Percentiles rank a stretch among this genome's conserved stretches.
Conservation (phyloP, 1,284 basidiomycete species). For the Leccinum solheimii region DNA sequence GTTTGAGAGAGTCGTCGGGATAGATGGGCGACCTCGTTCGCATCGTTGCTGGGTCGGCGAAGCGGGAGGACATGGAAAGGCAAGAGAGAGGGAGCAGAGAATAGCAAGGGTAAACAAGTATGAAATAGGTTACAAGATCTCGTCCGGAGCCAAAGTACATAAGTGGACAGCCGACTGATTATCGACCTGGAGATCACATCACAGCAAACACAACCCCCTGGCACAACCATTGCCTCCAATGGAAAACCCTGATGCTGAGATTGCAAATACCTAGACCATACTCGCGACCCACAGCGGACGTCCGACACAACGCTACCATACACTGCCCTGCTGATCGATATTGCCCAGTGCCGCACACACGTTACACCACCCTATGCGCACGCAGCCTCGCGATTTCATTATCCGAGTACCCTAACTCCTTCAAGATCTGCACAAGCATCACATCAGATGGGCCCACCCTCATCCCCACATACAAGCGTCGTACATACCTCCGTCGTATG, state of each 20-base stretch:
- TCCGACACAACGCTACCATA: conserved; percentile 22
- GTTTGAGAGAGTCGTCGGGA: conserved; percentile 30
- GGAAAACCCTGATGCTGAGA: conserved; percentile 24
- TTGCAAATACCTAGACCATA: conserved; percentile 33
- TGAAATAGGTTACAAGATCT: conserved; percentile 34
- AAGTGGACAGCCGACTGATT: conserved; percentile 34
- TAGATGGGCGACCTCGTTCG: conserved; percentile 36
- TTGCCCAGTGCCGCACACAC: conserved; percentile 19
- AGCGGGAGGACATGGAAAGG: conserved; percentile 31
- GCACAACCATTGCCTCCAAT: conserved; percentile 17
- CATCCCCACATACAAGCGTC: conserved; percentile 4
- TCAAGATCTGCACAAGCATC: conserved; percentile 50
- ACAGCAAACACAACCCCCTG: conserved; percentile 15
- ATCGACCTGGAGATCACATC: conserved; percentile 32
- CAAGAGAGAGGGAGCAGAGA: conserved; percentile 1
- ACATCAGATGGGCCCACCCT: neutral
- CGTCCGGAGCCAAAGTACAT: conserved; percentile 30
- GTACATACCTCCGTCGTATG: conserved; percentile 75
- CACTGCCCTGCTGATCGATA: conserved; percentile 14
- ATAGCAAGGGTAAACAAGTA: conserved; percentile 15
- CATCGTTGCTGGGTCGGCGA: conserved; percentile 31
- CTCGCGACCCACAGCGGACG: conserved; percentile 34
- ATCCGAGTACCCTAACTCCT: conserved; percentile 66
- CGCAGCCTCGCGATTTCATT: conserved; percentile 57
- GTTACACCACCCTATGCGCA: conserved; percentile 53